phyloP scores from a whole-genome alignment of 805 yeast species.

The Sugiyamaella americana region DNA sequence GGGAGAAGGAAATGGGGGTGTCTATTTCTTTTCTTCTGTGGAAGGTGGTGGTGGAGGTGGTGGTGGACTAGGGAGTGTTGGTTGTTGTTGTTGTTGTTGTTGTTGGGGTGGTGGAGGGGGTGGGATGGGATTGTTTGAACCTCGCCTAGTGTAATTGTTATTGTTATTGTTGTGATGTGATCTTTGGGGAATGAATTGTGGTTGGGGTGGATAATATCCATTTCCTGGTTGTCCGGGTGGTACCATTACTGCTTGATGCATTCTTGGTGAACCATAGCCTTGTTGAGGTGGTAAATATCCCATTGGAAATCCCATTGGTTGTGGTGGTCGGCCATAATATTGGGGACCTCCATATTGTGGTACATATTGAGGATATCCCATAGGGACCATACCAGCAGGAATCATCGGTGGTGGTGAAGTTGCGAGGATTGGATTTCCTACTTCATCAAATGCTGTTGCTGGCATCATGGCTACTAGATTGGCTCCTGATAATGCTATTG shows the following conservation, averaged over 20 bases:
- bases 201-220: slow-evolving; percentile 9
- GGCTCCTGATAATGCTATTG: slow-evolving; percentile 8
- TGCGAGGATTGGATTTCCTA: slow-evolving; percentile 17
- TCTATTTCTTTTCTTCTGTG: background rate
- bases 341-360: slow-evolving; percentile 20
- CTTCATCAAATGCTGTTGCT: slow-evolving; percentile 16
- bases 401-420: slow-evolving; percentile 16
- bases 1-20: background rate
- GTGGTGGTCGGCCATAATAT: slow-evolving; percentile 20
- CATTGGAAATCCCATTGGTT: slow-evolving; percentile 15
- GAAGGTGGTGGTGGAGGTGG: background rate
- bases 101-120: background rate
- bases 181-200: background rate
- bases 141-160: slow-evolving; percentile 6
- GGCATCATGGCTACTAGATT: slow-evolving; percentile 16
- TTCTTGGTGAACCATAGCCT: slow-evolving; percentile 2
- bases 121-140: background rate
- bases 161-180: background rate
- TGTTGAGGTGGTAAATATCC: slow-evolving; percentile 15
- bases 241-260: slow-evolving; percentile 8
- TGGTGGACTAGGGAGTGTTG: too few relatives aligned
- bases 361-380: slow-evolving; percentile 17
- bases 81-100: too few relatives aligned
- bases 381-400: slow-evolving; percentile 18
- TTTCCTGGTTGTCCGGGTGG: slow-evolving; percentile 7